Evolutionary conservation across 345 rosid species (phyloP), one percentile per base, ranked within the genome.

Genomic region (Eucalyptus polyanthemos): DNA sequence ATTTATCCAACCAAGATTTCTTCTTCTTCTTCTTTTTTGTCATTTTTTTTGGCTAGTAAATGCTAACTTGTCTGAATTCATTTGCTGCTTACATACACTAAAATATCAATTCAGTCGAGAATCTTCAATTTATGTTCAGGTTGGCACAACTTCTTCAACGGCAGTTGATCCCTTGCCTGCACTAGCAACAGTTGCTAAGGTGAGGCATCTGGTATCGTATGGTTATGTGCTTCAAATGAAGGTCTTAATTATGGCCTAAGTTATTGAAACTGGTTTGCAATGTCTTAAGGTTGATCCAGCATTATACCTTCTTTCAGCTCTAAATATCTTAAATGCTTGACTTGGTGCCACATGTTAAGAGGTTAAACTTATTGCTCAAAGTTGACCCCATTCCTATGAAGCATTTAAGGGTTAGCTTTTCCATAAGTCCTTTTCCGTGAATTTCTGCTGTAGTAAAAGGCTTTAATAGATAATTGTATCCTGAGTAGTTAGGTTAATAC

Each of bases 101-200:
- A 72, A 72, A 40, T 81, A 50, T n/a, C 22, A 37, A 50, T 62
- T 76, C 17, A 27, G 21, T 86, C 11, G 21, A 86, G 81, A 50
- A 49, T 76, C 89, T 47, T 69, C 87, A 89, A 76, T 91, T 27
- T 65, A 87, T 88, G 80, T 90, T 83, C 92, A 97, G 99, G 96
- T 95, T 81, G 99, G 99, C 17, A 95, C 98, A 60, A 97, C 99
- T 88, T 97, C 99, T 19, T 97, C 99, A 88, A 91, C 99, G 6
- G 97, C 98, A 53, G 94, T 94, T 86, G 99, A 96, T 93, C 98
- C 99, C 65, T 92, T 97, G 91, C 92, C 88, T 91, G 89, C 93
- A 6, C 89, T 97, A 15, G 98, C 97, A 88, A 91, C 92, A 90
- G 95, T 97, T 50, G 95, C 99, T 17, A 91, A 95, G 94, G 98